Evolutionary conservation across 2,329 filamentous ascomycete species (phyloP).

Genomic region (Beauveria sp.): DNA sequence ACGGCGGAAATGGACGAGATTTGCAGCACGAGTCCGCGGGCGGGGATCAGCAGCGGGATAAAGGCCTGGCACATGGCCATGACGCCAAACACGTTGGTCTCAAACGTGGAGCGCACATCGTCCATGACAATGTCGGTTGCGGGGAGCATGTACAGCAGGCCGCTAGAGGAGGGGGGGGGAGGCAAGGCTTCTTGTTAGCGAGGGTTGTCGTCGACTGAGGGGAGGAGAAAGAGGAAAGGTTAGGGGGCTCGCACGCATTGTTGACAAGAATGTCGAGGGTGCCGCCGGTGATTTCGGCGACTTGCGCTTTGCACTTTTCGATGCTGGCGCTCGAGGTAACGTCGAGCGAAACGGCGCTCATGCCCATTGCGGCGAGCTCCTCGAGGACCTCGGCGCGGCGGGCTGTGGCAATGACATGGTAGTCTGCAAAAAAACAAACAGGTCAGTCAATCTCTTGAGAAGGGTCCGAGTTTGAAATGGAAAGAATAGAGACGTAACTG

Average conservation of each 20-base stretch:
- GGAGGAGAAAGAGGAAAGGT: no score
- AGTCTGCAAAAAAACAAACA: constrained; percentile 24
- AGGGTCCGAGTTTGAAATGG: neutral
- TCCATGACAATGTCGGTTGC: constrained; percentile 44
- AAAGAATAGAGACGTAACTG: neutral
- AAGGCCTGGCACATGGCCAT: constrained; percentile 49
- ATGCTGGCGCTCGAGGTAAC: constrained; percentile 47
- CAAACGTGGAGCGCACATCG: constrained; percentile 45
- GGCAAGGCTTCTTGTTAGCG: neutral
- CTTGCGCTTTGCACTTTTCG: constrained; percentile 36
- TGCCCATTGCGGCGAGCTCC: constrained; percentile 37
- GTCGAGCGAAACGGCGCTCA: constrained; percentile 44
- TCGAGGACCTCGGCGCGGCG: constrained; percentile 40
- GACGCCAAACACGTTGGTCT: constrained; percentile 50
- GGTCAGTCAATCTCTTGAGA: no score
- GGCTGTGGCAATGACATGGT: constrained; percentile 50
- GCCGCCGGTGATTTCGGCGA: constrained; percentile 41
- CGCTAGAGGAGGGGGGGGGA: constrained; percentile 25
- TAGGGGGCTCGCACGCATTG: constrained; percentile 40
- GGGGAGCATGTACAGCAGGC: constrained; percentile 42
- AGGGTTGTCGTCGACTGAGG: no score
- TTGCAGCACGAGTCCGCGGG: constrained; percentile 46
- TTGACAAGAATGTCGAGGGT: constrained; percentile 52
- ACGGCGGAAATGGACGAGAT: constrained; percentile 44
- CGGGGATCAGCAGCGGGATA: constrained; percentile 37